Base-by-base conservation (phyloP, 345 rosid genomes). In the Corchorus capsularis region DNA sequence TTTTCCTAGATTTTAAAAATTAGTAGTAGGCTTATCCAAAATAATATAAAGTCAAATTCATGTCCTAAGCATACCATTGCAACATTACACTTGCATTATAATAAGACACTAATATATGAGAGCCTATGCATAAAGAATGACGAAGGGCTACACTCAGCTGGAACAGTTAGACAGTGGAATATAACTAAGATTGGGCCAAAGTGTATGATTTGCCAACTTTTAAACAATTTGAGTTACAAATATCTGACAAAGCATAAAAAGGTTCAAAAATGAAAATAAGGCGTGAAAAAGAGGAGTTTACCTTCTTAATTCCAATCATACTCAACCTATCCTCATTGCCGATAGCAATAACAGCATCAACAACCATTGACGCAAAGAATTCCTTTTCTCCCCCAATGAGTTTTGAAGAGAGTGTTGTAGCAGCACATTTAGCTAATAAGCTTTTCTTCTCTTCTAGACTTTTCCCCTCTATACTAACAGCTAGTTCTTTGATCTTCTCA, bases 321-420 rank as follows among this genome's bases (percentile, higher is more conserved):
- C 80, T 96, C 22, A 96, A 85, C 75, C 98, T 88, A 79, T 94
- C 99, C 7, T 90, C 98, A 80, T 73, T 41, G 14, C 89, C 98
- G 76, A 94, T 96, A 0, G 98, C 96, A 84, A 89, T 79, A 8
- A 96, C 99, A 86, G 99, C 89, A 88, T 94, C 93, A 46, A 94
- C 99, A 43, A 94, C 97, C 93, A 96, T 92, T 10, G 88, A 81
- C 35, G 99, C 94, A 78, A 94, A 96, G 74, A 96, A 96, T 71
- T 94, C 98, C 74, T 92, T 92, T 83, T 94, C 99, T 17, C 99
- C 99, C 71, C 98, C 97, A 79, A 96, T 94, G 63, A 96, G 97
- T 81, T 96, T 96, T 39, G 99, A 96, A 65, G 97, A 91, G 47
- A 96, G 97, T 0, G 98, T 96, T 39, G 99, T 96, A 16, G 93